Evolutionary conservation across 371 early-diverging fungal species (phyloP).

Genomic region (Lichtheimia corymbifera): DNA sequence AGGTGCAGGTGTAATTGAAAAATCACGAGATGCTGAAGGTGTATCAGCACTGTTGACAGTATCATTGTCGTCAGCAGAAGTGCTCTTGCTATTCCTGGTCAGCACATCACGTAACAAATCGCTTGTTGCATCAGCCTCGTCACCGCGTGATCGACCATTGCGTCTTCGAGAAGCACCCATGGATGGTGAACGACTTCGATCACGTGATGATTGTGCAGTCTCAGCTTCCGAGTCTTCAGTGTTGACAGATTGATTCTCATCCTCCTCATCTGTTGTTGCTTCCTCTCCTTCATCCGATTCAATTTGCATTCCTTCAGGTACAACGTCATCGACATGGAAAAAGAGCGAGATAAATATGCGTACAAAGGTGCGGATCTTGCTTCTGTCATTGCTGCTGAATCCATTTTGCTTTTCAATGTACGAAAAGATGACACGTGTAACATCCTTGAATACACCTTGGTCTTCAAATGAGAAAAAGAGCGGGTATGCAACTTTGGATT

Average conservation of each 20-base stretch:
- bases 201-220: slow-evolving; percentile 29
- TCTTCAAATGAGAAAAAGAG: slow-evolving; percentile 67
- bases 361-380: slow-evolving; percentile 70
- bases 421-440: slow-evolving; percentile 55
- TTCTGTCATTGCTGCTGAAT: slow-evolving; percentile 61
- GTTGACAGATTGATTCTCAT: slow-evolving; percentile 34
- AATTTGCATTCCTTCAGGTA: slow-evolving; percentile 30
- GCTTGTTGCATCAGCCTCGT: slow-evolving; percentile 40
- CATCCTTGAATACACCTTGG: slow-evolving; percentile 61
- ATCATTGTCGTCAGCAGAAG: slow-evolving; percentile 15
- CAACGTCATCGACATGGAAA: slow-evolving; percentile 59
- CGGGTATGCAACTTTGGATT: slow-evolving; percentile 46
- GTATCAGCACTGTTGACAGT: slow-evolving; percentile 10
- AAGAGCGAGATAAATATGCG: slow-evolving; percentile 68
- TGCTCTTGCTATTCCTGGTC: slow-evolving; percentile 26
- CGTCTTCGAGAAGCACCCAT: slow-evolving; percentile 13
- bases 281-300: slow-evolving; percentile 32
- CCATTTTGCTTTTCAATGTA: slow-evolving; percentile 55
- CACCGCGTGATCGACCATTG: slow-evolving; percentile 28
- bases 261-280: slow-evolving; percentile 34
- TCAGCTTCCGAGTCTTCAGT: slow-evolving; percentile 44
- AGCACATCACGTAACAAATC: slow-evolving; percentile 45
- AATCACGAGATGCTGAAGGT: slow-evolving; percentile 18
- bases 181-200: slow-evolving; percentile 26
- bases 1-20: slow-evolving; percentile 12